These are phyloP conservation scores for Sequoiadendron giganteum DNA, from an alignment of 75 land plant species.

Conservation along the genomic window DNA sequence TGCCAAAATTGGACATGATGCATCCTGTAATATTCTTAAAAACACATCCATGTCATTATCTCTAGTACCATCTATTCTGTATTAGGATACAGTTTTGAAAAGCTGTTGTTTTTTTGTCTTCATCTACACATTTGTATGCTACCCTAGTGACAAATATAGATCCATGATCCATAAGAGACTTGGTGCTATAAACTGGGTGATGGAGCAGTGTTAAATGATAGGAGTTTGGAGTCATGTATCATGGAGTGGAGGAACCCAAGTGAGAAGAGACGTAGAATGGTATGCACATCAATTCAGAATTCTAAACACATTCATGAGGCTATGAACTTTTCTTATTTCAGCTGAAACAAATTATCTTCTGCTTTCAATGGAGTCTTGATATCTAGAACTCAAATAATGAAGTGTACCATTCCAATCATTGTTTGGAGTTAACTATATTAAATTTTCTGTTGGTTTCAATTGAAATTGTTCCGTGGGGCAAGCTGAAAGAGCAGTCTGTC, in stretches of 20 bases:
- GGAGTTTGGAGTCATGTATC: neutral
- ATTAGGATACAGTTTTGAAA: too few relatives aligned
- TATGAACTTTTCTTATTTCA: neutral
- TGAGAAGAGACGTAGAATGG: neutral
- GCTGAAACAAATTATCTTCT: neutral
- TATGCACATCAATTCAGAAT: neutral
- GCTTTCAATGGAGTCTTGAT: neutral
- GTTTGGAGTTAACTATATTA: too few relatives aligned
- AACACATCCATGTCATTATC: neutral
- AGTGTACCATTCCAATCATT: too few relatives aligned
- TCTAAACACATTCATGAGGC: neutral
- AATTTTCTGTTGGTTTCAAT: too few relatives aligned
- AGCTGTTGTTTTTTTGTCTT: neutral
- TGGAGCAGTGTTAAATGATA: neutral
- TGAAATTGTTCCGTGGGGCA: too few relatives aligned
- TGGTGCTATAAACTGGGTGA: neutral
- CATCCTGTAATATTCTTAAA: neutral
- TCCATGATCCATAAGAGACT: neutral
- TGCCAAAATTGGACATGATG: neutral
- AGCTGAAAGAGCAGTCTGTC: too few relatives aligned
- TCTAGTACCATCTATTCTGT: neutral
- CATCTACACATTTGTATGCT: neutral
- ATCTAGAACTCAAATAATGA: neutral
- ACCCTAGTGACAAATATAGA: too few relatives aligned
- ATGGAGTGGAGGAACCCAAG: neutral